phyloP scores from a whole-genome alignment of 371 early-diverging fungal species.

The Neoconidiobolus thromboides region DNA sequence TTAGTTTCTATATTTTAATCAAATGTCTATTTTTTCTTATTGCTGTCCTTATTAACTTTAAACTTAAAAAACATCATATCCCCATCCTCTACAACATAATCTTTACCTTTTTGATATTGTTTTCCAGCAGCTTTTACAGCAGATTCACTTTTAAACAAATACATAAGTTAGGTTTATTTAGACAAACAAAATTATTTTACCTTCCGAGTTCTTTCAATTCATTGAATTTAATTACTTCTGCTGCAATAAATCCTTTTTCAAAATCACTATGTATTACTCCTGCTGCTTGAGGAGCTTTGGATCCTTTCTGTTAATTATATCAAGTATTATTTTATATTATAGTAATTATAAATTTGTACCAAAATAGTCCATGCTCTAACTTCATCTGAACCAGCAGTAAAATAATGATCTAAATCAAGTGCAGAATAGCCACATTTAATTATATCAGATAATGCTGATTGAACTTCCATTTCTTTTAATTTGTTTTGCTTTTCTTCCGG shows the following conservation, averaged over 20 bases:
- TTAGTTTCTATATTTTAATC: too few species aligned
- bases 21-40: neutral
- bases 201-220: slow-evolving; percentile 63
- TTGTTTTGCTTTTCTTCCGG: slow-evolving; percentile 39
- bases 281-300: slow-evolving; percentile 93
- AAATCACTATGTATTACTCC: slow-evolving; percentile 94
- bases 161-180: neutral
- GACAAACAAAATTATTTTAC: neutral
- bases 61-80: slow-evolving; percentile 53
- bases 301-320: slow-evolving; percentile 13
- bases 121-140: slow-evolving; percentile 91
- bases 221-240: slow-evolving; percentile 83
- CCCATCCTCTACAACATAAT: slow-evolving; percentile 89
- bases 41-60: slow-evolving; percentile 8
- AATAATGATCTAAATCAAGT: slow-evolving; percentile 86
- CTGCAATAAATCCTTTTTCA: slow-evolving; percentile 93
- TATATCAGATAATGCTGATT: slow-evolving; percentile 73
- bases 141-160: slow-evolving; percentile 25
- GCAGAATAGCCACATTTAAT: slow-evolving; percentile 81
- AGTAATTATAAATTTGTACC: slow-evolving; percentile 18
- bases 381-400: slow-evolving; percentile 92
- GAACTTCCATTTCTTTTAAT: slow-evolving; percentile 32
- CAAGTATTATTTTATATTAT: neutral
- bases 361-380: slow-evolving; percentile 93
- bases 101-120: slow-evolving; percentile 86